Evolutionary conservation across 2,329 filamentous ascomycete genomes (phyloP).

Genomic region (Chaetomiaceae sp.): DNA sequence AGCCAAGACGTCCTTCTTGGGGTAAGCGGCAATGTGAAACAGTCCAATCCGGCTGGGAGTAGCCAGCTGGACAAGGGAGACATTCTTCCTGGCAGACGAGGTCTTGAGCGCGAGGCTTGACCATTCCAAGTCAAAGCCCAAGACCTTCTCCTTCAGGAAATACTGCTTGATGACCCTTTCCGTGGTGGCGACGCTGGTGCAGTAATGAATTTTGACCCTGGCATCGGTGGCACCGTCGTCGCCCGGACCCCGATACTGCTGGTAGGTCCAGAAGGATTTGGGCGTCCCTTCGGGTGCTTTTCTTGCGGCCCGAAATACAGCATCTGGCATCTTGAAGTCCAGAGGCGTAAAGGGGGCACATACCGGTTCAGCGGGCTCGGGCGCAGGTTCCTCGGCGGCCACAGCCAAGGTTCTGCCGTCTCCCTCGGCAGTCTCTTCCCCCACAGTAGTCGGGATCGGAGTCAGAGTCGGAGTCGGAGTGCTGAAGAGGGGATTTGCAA

Average conservation of each 20-base stretch:
- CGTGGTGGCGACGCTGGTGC: slow-evolving; percentile 59
- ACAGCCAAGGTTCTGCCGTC: background rate
- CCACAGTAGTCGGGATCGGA: background rate
- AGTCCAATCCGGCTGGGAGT: slow-evolving; percentile 70
- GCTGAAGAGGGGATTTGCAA: background rate
- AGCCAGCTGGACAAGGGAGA: slow-evolving; percentile 80
- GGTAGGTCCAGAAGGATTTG: slow-evolving; percentile 63
- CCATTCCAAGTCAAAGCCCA: slow-evolving; percentile 96
- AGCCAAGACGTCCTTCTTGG: slow-evolving; percentile 53
- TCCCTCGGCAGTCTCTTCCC: background rate
- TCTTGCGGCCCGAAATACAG: slow-evolving; percentile 45
- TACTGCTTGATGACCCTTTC: slow-evolving; percentile 60
- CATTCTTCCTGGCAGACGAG: slow-evolving; percentile 57
- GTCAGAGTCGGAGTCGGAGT: background rate
- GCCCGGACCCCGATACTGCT: slow-evolving; percentile 55
- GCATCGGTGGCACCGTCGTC: slow-evolving; percentile 38
- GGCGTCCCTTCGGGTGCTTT: slow-evolving; percentile 39
- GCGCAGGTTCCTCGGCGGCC: background rate
- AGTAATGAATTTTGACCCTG: slow-evolving; percentile 71
- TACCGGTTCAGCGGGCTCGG: slow-evolving; percentile 16
- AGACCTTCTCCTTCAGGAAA: slow-evolving; percentile 62
- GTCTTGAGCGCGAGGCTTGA: slow-evolving; percentile 44
- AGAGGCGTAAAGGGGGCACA: slow-evolving; percentile 36
- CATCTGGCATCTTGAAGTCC: slow-evolving; percentile 43
- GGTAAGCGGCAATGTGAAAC: slow-evolving; percentile 71